Evolutionary conservation across 2,329 filamentous ascomycete species (phyloP).

Genomic region (Pezicula rhizophila): DNA sequence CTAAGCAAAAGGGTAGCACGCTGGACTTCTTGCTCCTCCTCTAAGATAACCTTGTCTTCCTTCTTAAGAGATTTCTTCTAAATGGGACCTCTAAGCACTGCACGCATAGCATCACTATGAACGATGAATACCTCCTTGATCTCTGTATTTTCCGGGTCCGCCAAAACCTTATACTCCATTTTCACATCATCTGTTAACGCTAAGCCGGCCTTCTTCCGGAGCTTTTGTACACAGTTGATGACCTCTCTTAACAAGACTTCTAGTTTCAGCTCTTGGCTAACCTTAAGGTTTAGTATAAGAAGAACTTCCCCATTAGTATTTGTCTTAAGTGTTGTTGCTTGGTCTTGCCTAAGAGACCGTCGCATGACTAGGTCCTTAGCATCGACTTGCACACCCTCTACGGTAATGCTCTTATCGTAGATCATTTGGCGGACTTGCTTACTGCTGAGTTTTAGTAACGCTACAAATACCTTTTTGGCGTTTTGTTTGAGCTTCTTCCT

Average conservation of each 20-base stretch:
- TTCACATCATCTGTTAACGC: conserved; percentile 89
- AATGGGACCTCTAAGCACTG: no score
- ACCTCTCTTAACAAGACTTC: conserved; percentile 90
- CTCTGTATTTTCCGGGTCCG: conserved; percentile 72
- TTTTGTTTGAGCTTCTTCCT: conserved; percentile 98
- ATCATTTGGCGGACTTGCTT: conserved; percentile 78
- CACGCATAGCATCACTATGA: conserved; percentile 62
- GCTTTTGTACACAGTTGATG: conserved; percentile 83
- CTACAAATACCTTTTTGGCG: conserved; percentile 84
- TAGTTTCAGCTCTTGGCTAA: conserved; percentile 78
- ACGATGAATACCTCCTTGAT: conserved; percentile 63
- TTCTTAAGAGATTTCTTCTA: no score
- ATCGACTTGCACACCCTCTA: conserved; percentile 92
- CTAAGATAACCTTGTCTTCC: conserved; percentile 61
- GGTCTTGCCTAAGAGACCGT: no score
- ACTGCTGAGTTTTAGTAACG: conserved; percentile 70
- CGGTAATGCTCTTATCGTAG: conserved; percentile 64
- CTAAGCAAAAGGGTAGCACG: conserved; percentile 75
- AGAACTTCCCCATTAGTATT: conserved; percentile 88
- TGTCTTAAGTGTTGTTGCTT: conserved; percentile 74
- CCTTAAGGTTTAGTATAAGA: conserved; percentile 76
- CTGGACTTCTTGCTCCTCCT: conserved; percentile 83
- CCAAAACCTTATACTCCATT: conserved; percentile 83
- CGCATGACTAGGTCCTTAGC: no score
- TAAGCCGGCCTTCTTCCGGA: conserved; percentile 90